Conservation (phyloP, 2,329 filamentous ascomycete species). For the Pseudonectria buxi region DNA sequence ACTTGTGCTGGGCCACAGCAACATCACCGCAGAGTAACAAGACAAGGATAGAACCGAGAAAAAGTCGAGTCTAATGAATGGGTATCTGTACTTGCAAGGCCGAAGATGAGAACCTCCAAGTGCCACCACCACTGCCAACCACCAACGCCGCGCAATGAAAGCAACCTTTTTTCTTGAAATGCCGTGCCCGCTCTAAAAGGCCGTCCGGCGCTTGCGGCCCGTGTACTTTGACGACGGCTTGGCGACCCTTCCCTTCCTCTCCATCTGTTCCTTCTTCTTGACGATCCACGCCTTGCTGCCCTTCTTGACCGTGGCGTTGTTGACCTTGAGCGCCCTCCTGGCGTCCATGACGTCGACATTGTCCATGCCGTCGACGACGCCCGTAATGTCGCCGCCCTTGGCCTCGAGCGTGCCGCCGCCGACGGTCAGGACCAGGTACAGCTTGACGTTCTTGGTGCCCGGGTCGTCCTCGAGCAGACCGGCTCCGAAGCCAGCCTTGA, state of each 20-base stretch:
- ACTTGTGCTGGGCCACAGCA: too few relatives aligned
- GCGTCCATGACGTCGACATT: conserved; percentile 75
- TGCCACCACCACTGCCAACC: conserved; percentile 6
- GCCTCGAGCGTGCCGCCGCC: conserved; percentile 51
- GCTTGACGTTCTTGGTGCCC: conserved; percentile 91
- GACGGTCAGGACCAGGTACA: conserved; percentile 92
- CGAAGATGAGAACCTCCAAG: background rate
- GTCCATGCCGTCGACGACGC: conserved; percentile 83
- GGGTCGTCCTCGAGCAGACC: conserved; percentile 93
- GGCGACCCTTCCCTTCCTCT: conserved; percentile 88
- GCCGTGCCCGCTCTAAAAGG: conserved; percentile 50
- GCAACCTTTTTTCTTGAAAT: conserved; percentile 5
- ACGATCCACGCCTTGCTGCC: conserved; percentile 79
- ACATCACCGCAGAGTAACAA: too few relatives aligned
- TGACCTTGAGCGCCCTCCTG: conserved; percentile 42
- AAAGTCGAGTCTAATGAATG: background rate
- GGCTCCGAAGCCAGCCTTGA: conserved; percentile 91
- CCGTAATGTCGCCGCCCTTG: conserved; percentile 73
- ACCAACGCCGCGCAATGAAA: conserved; percentile 27
- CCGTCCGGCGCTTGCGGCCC: conserved; percentile 73
- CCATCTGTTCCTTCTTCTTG: conserved; percentile 88
- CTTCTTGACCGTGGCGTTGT: conserved; percentile 59
- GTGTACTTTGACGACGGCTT: conserved; percentile 92
- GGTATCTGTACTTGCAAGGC: background rate
- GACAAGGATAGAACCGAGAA: background rate